Evolutionary conservation across 306 rosid genomes (phyloP), one percentile per base, ranked within the genome.

Genomic region (Glycine tomentella): DNA sequence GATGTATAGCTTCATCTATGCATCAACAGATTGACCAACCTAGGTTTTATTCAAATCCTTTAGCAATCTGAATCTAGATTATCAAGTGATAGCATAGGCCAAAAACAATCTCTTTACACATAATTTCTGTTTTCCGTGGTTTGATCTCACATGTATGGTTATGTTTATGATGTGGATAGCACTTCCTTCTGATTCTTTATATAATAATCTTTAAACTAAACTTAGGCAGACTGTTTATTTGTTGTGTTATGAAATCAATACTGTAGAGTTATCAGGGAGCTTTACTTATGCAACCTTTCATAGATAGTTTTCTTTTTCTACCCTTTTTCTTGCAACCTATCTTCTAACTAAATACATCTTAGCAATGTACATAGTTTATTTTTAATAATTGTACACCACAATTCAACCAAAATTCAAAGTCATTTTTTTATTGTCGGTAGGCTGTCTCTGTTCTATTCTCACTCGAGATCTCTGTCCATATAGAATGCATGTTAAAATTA

Each of bases 281-380:
- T 74, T 48, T 79, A 15, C 20, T 61, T 36, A n/a, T 69, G 76
- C 38, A 49, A 72, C 61, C 76, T 66, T 63, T 69, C 33, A 12
- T 79, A 45, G 16, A 65, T 49, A 65, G 80, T 52, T 69, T 40
- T 80, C 70, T 67, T 52, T 75, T 42, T 77, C 61, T 67, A 67
- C 76, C 65, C 31, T 25, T 25, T 25, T 25, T 66, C 71, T 7
- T 61, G 61, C 38, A 76, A 72, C 59, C n/a, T 44, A 15, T 55
- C 15, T 44, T 7, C 59, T 20, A 15, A n/a, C 45, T 69, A 73
- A 77, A 77, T 69, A 65, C 40, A 74, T 69, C 36, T 68, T 68
- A 75, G 70, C 33, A 44, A n/a, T 9, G 20, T 7, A 69, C 59
- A n/a, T 31, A 14, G 44, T 72, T 55, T 68, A 71, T 52, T 46